phyloP scores from a whole-genome alignment of 352 stramenopile species.

The Globisporangium ultimum region DNA sequence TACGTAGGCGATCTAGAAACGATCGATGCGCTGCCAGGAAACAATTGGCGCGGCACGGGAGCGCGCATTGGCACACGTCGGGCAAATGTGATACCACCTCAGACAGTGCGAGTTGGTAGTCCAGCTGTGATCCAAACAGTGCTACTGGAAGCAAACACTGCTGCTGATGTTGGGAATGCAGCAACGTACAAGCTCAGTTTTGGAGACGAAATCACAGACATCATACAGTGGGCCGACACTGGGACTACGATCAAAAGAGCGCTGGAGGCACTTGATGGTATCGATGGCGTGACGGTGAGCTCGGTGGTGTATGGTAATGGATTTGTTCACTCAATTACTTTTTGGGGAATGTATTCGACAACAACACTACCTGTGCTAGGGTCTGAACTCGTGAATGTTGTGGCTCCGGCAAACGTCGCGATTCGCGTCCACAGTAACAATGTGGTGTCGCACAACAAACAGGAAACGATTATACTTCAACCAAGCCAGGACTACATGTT shows the following conservation, averaged over 20 bases:
- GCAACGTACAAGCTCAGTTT: conserved; percentile 56
- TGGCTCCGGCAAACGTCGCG: conserved; percentile 20
- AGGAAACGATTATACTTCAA: conserved; percentile 49
- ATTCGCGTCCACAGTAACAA: conserved; percentile 47
- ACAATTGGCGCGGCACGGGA: conserved; percentile 55
- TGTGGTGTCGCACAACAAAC: conserved; percentile 47
- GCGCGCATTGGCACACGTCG: conserved; percentile 45
- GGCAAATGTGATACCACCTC: conserved; percentile 29
- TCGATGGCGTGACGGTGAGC: conserved; percentile 51
- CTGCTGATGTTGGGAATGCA: conserved; percentile 18
- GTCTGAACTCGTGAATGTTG: conserved; percentile 19
- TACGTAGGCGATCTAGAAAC: conserved; percentile 52
- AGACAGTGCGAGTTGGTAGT: conserved; percentile 52
- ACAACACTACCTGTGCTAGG: conserved; percentile 46
- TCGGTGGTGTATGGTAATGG: conserved; percentile 42
- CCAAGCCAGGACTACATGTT: conserved; percentile 48
- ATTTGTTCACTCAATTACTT: conserved; percentile 81
- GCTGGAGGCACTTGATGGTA: conserved; percentile 39
- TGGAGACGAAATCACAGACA: conserved; percentile 30
- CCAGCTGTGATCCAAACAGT: conserved; percentile 50
- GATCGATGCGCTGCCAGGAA: conserved; percentile 51
- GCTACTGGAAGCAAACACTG: conserved; percentile 33
- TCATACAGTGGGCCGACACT: conserved; percentile 39
- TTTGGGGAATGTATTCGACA: conserved; percentile 78
- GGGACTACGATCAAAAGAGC: conserved; percentile 27